Evolutionary conservation across 176 grass and related monocot species (phyloP).

Genomic region (Dactylis glomerata): DNA sequence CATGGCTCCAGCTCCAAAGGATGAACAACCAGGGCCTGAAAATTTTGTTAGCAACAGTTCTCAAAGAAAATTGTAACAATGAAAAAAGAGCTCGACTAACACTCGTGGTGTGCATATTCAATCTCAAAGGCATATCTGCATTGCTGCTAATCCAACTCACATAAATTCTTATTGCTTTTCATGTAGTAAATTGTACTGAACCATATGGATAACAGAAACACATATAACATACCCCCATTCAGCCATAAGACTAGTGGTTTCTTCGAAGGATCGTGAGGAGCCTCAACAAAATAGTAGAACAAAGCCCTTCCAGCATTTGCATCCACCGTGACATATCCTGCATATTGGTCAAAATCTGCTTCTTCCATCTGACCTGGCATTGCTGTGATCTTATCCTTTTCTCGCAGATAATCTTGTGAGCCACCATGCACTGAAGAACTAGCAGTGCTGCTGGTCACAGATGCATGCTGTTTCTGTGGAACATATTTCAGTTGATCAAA

Average conservation of each 20-base stretch:
- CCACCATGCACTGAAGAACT: conserved; percentile 1
- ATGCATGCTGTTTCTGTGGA: conserved; percentile 16
- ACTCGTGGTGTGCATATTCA: neutral
- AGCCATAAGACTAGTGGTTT: conserved; percentile 75
- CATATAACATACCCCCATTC: conserved; percentile 55
- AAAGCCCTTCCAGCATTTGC: conserved; percentile 51
- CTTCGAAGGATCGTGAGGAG: conserved; percentile 31
- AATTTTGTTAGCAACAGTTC: conserved; percentile 2
- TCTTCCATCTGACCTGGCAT: conserved; percentile 53
- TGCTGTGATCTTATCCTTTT: conserved; percentile 42
- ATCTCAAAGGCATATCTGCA: neutral
- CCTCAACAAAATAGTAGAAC: conserved; percentile 82
- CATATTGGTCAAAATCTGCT: conserved; percentile 56
- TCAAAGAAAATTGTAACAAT: neutral
- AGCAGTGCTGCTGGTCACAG: conserved; percentile 1
- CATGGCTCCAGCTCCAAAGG: conserved; percentile 65
- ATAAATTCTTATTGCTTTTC: neutral
- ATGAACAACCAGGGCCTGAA: conserved; percentile 72
- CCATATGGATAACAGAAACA: neutral
- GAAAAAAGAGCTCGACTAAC: neutral
- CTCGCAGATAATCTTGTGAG: conserved; percentile 16
- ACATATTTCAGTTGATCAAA: conserved; percentile 23
- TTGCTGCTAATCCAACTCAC: neutral
- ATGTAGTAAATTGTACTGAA: conserved; percentile 13
- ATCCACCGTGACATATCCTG: conserved; percentile 65